These are phyloP conservation scores for Luffa aegyptiaca DNA, from an alignment of 306 rosid genomes.

Conservation along the genomic window DNA sequence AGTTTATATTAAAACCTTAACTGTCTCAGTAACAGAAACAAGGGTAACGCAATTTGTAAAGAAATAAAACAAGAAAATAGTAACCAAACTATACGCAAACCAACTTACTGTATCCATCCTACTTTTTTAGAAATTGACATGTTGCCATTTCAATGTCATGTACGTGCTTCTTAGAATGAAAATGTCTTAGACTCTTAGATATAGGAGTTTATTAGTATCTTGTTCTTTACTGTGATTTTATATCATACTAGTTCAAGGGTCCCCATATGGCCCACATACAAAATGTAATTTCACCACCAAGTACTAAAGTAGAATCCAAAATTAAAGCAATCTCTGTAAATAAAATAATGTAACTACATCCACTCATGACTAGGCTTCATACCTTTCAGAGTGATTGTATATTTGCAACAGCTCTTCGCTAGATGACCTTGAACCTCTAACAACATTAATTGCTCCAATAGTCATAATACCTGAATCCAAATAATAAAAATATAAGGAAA, in stretches of 20 bases:
- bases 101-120: background rate
- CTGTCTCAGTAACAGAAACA: background rate
- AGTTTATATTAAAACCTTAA: background rate
- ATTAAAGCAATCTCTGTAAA: background rate
- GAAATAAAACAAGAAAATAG: background rate
- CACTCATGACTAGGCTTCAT: background rate
- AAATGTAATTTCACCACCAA: too few relatives aligned
- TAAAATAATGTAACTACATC: background rate
- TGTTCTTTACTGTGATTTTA: too few relatives aligned
- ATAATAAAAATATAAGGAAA: constrained; percentile 4
- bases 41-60: background rate
- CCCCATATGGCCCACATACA: too few relatives aligned
- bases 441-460: constrained; percentile 83
- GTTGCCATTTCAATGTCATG: too few relatives aligned
- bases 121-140: background rate
- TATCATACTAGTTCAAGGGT: too few relatives aligned
- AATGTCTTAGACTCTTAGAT: too few relatives aligned
- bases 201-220: too few relatives aligned
- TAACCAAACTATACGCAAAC: background rate
- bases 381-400: constrained; percentile 91
- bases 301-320: too few relatives aligned
- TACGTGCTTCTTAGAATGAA: too few relatives aligned
- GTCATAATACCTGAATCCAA: constrained; percentile 82
- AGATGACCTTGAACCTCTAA: constrained; percentile 92
- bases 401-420: constrained; percentile 68